Base-by-base conservation (phyloP, 176 grass and related monocot species). In the Paspalum notatum region DNA sequence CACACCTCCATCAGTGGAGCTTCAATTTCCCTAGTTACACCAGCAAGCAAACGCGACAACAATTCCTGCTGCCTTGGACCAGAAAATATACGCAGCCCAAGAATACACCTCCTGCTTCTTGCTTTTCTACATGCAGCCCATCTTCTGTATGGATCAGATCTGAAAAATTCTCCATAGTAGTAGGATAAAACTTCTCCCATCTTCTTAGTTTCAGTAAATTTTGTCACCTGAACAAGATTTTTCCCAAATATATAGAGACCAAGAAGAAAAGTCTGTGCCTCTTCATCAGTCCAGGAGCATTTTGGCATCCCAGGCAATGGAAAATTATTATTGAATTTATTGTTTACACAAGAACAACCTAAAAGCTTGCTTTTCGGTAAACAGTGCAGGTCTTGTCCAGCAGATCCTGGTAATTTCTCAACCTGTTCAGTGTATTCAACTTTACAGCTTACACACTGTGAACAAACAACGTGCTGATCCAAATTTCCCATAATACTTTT, bases 191-290 rank as follows among this genome's bases (percentile, higher is more conserved):
- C 84, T 77, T 93, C 92, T 67, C 96, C 96, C 84, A 91, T 86
- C 58, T 75, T 93, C 76, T 91, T 99, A 53, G 44, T 72, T 40
- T 84, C 69, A 40, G 89, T 56, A 91, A 99, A 93, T 71, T 81
- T 87, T 12, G 46, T 77, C 84, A 95, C 86, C 71, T 93, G 82
- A 62, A 91, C 83, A 86, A 99, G 88, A 83, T 92, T 91, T 84
- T 99, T 99, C 32, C 90, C 92, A 76, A 95, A 99, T 76, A 95
- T 90, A 52, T 99, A 99, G 20, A 99, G 77, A 69, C 88, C 96
- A 78, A 99, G 88, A 68, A 99, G 88, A 82, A 95, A 95, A 80
- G 26, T 73, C 20, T 95, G 86, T 77, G 62, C 65, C 76, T 95
- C 92, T 72, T 82, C 76, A 69, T 91, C 60, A 79, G 66, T 89